Evolutionary conservation across 2,329 filamentous ascomycete species (phyloP).

Genomic region (Coccinonectria pachysandricola): DNA sequence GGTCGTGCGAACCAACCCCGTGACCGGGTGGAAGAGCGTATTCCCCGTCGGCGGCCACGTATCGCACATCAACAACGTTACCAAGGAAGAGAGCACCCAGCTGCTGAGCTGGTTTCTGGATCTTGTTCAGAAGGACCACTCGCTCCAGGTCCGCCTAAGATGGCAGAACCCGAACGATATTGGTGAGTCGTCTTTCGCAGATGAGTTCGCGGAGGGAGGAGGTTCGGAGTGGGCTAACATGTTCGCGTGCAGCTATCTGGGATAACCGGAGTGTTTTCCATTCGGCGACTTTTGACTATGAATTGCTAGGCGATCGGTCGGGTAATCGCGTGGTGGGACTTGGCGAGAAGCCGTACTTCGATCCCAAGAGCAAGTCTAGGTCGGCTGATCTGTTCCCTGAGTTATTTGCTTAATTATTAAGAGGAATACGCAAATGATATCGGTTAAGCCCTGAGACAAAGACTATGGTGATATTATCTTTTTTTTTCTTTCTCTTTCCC

Average conservation of each 20-base stretch:
- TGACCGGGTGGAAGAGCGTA: conserved; percentile 47
- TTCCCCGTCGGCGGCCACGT: conserved; percentile 43
- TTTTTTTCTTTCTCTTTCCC: no score
- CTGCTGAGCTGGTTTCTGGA: conserved; percentile 42
- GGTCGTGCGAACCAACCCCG: conserved; percentile 46
- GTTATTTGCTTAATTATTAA: no score
- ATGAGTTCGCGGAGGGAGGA: no score
- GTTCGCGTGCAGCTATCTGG: conserved; percentile 50
- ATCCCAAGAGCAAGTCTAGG: conserved; percentile 28
- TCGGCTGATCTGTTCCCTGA: conserved; percentile 1
- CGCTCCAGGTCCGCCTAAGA: conserved; percentile 39
- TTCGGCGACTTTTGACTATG: conserved; percentile 42
- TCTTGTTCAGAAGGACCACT: conserved; percentile 44
- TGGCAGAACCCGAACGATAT: conserved; percentile 37
- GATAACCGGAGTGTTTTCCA: conserved; percentile 48
- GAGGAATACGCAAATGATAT: no score
- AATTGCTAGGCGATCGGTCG: conserved; percentile 34
- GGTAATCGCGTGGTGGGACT: conserved; percentile 41
- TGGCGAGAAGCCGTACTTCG: conserved; percentile 44
- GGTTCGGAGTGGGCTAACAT: no score
- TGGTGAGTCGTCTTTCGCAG: no score
- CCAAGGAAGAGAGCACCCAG: conserved; percentile 34
- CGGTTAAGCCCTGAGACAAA: no score
- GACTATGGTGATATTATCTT: no score
- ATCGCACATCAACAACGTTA: conserved; percentile 39